Percentiles rank a stretch among this genome's conserved stretches.
These are phyloP conservation scores for Venturia effusa DNA, from an alignment of 2,329 filamentous ascomycete species.

Conservation along the genomic window DNA sequence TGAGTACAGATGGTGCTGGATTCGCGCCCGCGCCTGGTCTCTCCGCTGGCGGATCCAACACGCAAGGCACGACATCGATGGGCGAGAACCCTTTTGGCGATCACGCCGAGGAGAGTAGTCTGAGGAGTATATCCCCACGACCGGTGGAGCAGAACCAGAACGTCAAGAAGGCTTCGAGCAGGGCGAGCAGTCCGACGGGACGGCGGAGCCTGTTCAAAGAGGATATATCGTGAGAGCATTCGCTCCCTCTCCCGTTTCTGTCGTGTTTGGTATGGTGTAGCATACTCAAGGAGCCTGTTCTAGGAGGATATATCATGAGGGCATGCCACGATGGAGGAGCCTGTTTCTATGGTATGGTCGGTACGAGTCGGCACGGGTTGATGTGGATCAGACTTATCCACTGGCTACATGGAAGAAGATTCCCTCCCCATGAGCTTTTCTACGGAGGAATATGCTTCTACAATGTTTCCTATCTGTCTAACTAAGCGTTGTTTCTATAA, in stretches of 20 bases:
- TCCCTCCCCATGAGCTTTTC: too few relatives aligned
- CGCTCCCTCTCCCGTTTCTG: background rate
- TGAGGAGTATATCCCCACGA: constrained; percentile 65
- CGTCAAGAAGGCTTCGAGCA: constrained; percentile 24
- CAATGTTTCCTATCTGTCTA: background rate
- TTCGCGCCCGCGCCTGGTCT: constrained; percentile 28
- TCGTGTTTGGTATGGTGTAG: background rate
- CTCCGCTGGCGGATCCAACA: constrained; percentile 13
- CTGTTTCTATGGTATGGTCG: too few relatives aligned
- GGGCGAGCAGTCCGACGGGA: constrained; percentile 51
- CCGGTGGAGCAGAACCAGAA: constrained; percentile 46
- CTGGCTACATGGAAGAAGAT: too few relatives aligned
- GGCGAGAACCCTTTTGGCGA: constrained; percentile 58
- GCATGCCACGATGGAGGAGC: too few relatives aligned
- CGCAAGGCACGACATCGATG: constrained; percentile 25
- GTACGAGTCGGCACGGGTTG: too few relatives aligned
- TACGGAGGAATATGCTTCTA: background rate
- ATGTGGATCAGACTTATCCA: too few relatives aligned
- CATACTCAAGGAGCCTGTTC: background rate
- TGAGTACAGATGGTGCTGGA: constrained; percentile 26
- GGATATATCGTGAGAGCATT: constrained; percentile 40
- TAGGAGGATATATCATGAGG: too few relatives aligned
- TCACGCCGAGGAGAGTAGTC: constrained; percentile 38
- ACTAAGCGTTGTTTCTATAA: background rate
- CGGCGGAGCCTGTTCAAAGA: constrained; percentile 61